These are phyloP conservation scores for Reticulascus tulasneorum DNA, from an alignment of 2,329 filamentous ascomycete genomes.

Conservation along the genomic window DNA sequence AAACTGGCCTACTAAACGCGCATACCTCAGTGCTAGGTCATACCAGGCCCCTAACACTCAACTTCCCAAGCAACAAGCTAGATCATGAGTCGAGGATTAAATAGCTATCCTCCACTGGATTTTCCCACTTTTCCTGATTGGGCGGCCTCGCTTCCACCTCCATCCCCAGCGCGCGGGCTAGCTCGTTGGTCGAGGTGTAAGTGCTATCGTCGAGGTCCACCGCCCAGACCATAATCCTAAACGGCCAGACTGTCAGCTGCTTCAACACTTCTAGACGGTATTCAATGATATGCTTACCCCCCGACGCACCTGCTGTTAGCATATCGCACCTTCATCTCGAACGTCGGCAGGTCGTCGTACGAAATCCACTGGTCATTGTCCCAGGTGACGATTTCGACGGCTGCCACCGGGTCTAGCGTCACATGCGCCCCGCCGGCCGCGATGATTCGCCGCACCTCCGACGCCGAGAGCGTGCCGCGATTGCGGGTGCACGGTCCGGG, in stretches of 20 bases:
- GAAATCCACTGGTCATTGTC: conserved; percentile 22
- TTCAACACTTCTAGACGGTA: too few species aligned
- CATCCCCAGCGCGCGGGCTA: too few species aligned
- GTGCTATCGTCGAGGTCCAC: conserved; percentile 20
- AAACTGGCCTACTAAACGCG: too few species aligned
- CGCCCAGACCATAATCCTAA: conserved; percentile 23
- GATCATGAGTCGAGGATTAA: too few species aligned
- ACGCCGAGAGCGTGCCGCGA: conserved; percentile 17
- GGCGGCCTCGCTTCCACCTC: too few species aligned
- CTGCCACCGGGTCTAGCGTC: conserved; percentile 20
- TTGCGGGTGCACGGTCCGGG: conserved; percentile 17
- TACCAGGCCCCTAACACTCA: too few species aligned
- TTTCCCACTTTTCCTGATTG: too few species aligned
- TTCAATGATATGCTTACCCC: too few species aligned
- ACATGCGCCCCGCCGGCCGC: conserved; percentile 12
- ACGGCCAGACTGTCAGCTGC: too few species aligned
- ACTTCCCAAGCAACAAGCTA: too few species aligned
- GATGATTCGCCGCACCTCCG: conserved; percentile 20
- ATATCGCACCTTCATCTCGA: conserved; percentile 15
- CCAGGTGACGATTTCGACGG: conserved; percentile 26
- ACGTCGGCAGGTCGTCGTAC: conserved; percentile 26
- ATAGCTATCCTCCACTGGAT: too few species aligned
- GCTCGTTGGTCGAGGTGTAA: not conserved
- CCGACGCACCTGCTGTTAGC: conserved; percentile 14
- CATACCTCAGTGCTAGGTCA: too few species aligned